Conservation (phyloP, 208 protist genomes). For the Leishmania amazonensis region DNA sequence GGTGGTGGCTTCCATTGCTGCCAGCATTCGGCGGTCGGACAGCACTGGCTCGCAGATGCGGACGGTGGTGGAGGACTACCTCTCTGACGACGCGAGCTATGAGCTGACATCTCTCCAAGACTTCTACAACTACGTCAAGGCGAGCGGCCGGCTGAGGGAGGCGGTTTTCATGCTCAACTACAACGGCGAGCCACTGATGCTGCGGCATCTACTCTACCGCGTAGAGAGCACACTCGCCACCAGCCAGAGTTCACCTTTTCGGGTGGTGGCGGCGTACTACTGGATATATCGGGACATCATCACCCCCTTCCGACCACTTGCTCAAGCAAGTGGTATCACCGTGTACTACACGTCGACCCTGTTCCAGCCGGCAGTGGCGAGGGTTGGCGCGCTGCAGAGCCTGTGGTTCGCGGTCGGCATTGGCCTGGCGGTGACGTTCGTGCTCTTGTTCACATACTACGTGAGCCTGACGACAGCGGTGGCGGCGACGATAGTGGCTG, state of each 20-base stretch:
- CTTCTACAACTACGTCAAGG: constrained; percentile 32
- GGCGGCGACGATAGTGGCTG: constrained; percentile 31
- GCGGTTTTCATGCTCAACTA: constrained; percentile 22
- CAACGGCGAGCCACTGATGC: background rate
- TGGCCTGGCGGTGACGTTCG: constrained; percentile 40
- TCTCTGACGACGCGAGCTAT: background rate
- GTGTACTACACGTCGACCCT: constrained; percentile 29
- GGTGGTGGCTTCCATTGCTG: constrained; percentile 10
- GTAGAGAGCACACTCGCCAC: constrained; percentile 15
- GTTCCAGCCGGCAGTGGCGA: constrained; percentile 30
- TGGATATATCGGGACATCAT: constrained; percentile 9
- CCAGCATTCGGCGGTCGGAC: background rate
- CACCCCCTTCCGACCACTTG: background rate
- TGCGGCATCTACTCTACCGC: constrained; percentile 27
- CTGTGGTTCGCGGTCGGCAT: constrained; percentile 55
- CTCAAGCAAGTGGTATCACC: background rate
- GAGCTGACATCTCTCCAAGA: constrained; percentile 8
- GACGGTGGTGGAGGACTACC: constrained; percentile 43
- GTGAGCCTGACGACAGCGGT: constrained; percentile 41
- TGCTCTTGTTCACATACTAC: constrained; percentile 42
- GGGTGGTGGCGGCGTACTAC: constrained; percentile 27
- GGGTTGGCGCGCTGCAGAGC: constrained; percentile 33
- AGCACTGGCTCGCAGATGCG: constrained; percentile 1
- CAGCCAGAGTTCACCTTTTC: constrained; percentile 9
- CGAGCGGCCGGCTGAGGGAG: constrained; percentile 32